Percentiles rank a stretch among this genome's conserved stretches.
Conservation (phyloP, 148 eudicot genomes). For the Rhododendron molle region DNA sequence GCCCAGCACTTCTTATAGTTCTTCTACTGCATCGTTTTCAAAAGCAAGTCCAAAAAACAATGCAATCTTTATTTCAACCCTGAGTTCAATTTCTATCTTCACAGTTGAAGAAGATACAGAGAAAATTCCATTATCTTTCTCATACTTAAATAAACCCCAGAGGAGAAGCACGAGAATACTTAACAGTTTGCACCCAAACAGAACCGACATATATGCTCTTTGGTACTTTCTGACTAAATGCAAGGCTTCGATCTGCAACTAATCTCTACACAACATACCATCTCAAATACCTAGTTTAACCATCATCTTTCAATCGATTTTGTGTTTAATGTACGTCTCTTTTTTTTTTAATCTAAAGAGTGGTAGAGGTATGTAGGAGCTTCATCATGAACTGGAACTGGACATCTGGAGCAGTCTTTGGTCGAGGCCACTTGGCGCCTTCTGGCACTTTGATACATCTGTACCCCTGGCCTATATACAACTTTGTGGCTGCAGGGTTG, state of each 20-base stretch:
- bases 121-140: neutral
- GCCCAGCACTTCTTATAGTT: neutral
- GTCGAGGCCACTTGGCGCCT: slow-evolving; percentile 90
- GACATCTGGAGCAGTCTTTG: slow-evolving; percentile 69
- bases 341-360: neutral
- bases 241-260: neutral
- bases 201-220: neutral
- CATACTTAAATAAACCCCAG: neutral
- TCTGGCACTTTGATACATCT: slow-evolving; percentile 65
- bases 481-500: slow-evolving; percentile 60
- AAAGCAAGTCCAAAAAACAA: neutral
- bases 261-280: neutral
- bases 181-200: neutral
- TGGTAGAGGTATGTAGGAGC: slow-evolving; percentile 35
- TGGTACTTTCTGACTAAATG: neutral
- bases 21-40: neutral
- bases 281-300: neutral
- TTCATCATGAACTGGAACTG: slow-evolving; percentile 87
- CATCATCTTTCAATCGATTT: neutral
- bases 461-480: slow-evolving; percentile 70
- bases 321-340: neutral
- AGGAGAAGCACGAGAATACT: neutral
- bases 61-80: neutral
- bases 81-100: neutral
- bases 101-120: neutral